Conservation (phyloP, 23 red algal genomes). For the Agarophyton chilense region DNA sequence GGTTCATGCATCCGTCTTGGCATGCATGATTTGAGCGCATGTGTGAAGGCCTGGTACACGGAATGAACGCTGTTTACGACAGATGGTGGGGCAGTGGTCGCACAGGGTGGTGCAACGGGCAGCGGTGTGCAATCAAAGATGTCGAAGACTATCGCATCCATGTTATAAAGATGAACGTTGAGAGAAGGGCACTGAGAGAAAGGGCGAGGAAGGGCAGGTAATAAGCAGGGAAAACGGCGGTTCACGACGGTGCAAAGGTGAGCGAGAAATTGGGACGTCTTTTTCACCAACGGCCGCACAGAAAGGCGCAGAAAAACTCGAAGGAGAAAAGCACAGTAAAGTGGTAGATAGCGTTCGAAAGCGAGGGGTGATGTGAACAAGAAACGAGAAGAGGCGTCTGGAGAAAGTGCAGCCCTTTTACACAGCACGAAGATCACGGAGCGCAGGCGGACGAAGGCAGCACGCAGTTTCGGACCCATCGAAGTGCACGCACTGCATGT, state of each 20-base stretch:
- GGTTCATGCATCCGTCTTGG: constrained; percentile 57
- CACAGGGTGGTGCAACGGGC: background rate
- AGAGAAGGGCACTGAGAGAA: background rate
- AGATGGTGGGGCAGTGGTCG: background rate
- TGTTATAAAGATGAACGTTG: too few relatives aligned
- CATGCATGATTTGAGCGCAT: constrained; percentile 22
- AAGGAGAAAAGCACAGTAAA: background rate
- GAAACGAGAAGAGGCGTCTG: background rate
- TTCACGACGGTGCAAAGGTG: too few relatives aligned
- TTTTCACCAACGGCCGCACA: too few relatives aligned
- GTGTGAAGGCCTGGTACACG: background rate
- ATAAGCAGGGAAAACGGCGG: background rate
- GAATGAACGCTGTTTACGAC: background rate
- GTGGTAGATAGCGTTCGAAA: background rate
- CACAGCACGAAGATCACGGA: background rate
- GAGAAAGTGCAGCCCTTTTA: background rate
- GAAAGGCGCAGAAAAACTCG: background rate
- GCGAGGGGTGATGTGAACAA: background rate
- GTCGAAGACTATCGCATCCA: constrained; percentile 30
- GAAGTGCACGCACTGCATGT: background rate
- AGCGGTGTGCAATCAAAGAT: constrained; percentile 30
- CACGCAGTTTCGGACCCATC: background rate
- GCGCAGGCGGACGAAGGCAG: background rate
- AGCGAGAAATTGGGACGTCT: too few relatives aligned
- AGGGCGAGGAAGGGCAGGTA: background rate